Conservation (phyloP, 2,329 filamentous ascomycete species). For the Cryphonectria parasitica region DNA sequence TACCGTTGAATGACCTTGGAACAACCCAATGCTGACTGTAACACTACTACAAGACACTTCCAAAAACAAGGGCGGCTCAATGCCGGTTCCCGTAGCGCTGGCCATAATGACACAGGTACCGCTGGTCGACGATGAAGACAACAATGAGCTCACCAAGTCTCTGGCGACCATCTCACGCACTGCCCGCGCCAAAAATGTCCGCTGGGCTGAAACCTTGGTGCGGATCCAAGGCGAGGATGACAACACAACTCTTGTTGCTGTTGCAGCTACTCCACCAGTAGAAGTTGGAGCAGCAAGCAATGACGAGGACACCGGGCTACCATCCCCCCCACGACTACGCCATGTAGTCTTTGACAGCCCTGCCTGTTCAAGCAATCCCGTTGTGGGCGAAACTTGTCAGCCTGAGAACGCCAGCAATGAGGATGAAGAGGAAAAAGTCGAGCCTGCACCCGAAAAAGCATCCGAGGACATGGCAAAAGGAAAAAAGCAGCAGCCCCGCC, state of each 20-base stretch:
- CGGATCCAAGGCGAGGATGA: slow-evolving; percentile 34
- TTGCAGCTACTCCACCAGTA: neutral
- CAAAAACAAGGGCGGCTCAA: slow-evolving; percentile 47
- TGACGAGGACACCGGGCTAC: slow-evolving; percentile 12
- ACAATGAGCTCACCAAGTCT: slow-evolving; percentile 9
- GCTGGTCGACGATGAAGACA: neutral
- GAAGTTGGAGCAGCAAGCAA: neutral
- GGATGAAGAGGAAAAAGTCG: neutral
- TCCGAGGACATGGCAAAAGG: neutral
- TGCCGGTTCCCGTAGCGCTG: slow-evolving; percentile 39
- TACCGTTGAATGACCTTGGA: neutral
- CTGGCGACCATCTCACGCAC: neutral
- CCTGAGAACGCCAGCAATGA: neutral
- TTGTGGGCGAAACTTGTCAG: neutral
- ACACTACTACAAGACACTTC: slow-evolving; percentile 39
- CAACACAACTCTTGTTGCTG: slow-evolving; percentile 8
- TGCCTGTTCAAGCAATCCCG: neutral
- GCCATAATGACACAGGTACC: slow-evolving; percentile 23
- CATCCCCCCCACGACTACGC: slow-evolving; percentile 10
- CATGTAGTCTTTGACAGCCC: neutral
- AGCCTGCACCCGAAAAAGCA: neutral
- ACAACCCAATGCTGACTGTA: neutral
- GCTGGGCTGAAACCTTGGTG: slow-evolving; percentile 40
- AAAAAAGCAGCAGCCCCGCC: neutral
- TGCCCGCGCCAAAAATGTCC: slow-evolving; percentile 35